These are phyloP conservation scores for Vitis rotundifolia DNA, from an alignment of 164 flowering plant species.

Conservation along the genomic window DNA sequence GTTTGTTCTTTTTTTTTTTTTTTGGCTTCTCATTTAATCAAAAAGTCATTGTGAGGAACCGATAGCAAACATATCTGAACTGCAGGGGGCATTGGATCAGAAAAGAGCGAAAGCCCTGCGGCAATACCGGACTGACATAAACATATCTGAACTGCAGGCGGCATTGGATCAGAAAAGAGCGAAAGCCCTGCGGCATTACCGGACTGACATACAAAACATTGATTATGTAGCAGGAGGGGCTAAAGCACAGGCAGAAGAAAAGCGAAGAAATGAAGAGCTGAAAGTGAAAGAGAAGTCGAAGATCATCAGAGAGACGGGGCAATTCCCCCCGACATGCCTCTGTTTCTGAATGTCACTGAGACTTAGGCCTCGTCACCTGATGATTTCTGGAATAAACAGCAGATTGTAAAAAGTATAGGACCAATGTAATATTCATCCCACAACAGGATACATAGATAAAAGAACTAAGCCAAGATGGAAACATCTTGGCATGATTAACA, in stretches of 20 bases:
- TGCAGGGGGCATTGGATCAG: slow-evolving; percentile 9
- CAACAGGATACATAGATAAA: background rate
- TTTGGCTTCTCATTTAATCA: background rate
- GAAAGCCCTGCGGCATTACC: slow-evolving; percentile 29
- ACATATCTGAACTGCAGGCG: slow-evolving; percentile 39
- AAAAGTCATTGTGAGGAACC: background rate
- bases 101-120: slow-evolving; percentile 33
- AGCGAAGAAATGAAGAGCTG: slow-evolving; percentile 41
- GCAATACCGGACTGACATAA: slow-evolving; percentile 25
- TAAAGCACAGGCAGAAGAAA: slow-evolving; percentile 45
- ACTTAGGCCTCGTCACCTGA: no score
- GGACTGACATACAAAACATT: slow-evolving; percentile 30
- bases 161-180: slow-evolving; percentile 35
- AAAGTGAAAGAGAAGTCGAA: slow-evolving; percentile 57
- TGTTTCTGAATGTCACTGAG: slow-evolving; percentile 35
- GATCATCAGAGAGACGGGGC: slow-evolving; percentile 48
- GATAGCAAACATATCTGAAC: background rate
- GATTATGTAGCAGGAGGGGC: slow-evolving; percentile 49
- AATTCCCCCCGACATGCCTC: slow-evolving; percentile 42
- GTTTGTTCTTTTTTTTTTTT: background rate
- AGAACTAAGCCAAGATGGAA: background rate
- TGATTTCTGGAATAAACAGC: background rate
- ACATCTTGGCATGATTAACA: background rate
- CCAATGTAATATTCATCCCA: background rate
- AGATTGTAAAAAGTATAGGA: background rate